phyloP scores from a whole-genome alignment of 2,329 filamentous ascomycete genomes.

The Fusarium avenaceum region DNA sequence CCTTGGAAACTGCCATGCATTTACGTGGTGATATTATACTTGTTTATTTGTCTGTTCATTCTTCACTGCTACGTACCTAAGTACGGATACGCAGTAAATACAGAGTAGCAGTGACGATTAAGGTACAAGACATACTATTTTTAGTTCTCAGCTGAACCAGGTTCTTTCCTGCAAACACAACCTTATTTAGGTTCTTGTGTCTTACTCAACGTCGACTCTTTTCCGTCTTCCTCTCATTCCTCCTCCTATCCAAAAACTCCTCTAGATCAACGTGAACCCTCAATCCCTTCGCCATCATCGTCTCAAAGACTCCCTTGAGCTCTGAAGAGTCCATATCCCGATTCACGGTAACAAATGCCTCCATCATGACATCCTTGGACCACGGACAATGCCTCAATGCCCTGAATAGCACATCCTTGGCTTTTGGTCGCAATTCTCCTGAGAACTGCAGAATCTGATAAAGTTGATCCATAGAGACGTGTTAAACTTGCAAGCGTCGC shows the following conservation, averaged over 20 bases:
- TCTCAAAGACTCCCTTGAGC: slow-evolving; percentile 62
- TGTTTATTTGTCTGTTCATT: not conserved
- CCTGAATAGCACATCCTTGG: slow-evolving; percentile 64
- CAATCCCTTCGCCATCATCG: slow-evolving; percentile 63
- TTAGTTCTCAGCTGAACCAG: not conserved
- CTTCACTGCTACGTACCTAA: not conserved
- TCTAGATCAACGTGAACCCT: slow-evolving; percentile 66
- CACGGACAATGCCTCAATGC: slow-evolving; percentile 64
- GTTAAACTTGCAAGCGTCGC: slow-evolving; percentile 57
- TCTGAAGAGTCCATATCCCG: slow-evolving; percentile 62
- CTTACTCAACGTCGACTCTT: slow-evolving; percentile 27
- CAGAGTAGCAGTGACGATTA: not conserved
- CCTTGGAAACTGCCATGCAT: not conserved
- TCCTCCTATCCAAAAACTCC: slow-evolving; percentile 59
- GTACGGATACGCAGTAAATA: not conserved
- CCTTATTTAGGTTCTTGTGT: not conserved
- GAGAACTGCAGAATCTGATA: slow-evolving; percentile 60
- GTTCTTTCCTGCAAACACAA: not conserved
- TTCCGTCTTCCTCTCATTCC: slow-evolving; percentile 31
- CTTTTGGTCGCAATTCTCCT: slow-evolving; percentile 57
- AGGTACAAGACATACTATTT: slow-evolving; percentile 2
- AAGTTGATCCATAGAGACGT: slow-evolving; percentile 65
- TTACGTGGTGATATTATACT: not conserved
- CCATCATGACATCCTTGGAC: slow-evolving; percentile 64
- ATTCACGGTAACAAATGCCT: slow-evolving; percentile 63